A percentile compares a stretch with the other conserved stretches of the same genome.
phyloP scores from a whole-genome alignment of 352 stramenopile genomes.

The Phytophthora meadii region DNA sequence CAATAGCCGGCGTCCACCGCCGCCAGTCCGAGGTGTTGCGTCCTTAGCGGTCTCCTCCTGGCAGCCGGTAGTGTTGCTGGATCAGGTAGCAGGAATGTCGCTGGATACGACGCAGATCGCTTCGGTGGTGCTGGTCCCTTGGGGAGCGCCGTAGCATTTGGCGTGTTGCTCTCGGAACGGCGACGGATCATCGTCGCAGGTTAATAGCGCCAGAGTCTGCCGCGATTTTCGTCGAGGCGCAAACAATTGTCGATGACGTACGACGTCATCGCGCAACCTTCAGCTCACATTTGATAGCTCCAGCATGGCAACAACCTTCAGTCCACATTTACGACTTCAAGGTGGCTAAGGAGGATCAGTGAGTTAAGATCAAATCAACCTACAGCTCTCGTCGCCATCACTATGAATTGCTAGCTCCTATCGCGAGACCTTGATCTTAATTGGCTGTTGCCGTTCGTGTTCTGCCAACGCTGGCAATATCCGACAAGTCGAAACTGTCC shows the following conservation, averaged over 20 bases:
- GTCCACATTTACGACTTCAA: too few species aligned
- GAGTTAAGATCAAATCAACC: too few species aligned
- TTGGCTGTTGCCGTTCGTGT: not conserved
- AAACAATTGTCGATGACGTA: too few species aligned
- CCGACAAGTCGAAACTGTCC: not conserved
- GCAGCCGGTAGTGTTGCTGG: constrained; percentile 12
- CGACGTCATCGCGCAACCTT: constrained; percentile 9
- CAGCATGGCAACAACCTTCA: too few species aligned
- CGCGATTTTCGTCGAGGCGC: too few species aligned
- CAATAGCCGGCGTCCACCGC: constrained; percentile 44
- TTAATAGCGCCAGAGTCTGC: too few species aligned
- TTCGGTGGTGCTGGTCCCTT: constrained; percentile 5
- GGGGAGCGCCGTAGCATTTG: not conserved
- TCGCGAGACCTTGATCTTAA: too few species aligned
- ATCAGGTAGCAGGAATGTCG: constrained; percentile 17
- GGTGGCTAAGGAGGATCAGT: too few species aligned
- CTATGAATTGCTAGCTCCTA: too few species aligned
- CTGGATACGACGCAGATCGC: constrained; percentile 16
- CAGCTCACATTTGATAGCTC: not conserved
- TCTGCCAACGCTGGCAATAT: not conserved
- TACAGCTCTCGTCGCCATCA: too few species aligned
- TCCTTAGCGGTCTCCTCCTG: constrained; percentile 30
- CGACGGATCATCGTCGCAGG: constrained; percentile 10
- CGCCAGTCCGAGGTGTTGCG: constrained; percentile 42
- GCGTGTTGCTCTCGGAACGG: constrained; percentile 6